Percentiles rank a stretch among this genome's conserved stretches.
Evolutionary conservation across 139 green algal species (phyloP).

Genomic region (Coccomyxa sp.): DNA sequence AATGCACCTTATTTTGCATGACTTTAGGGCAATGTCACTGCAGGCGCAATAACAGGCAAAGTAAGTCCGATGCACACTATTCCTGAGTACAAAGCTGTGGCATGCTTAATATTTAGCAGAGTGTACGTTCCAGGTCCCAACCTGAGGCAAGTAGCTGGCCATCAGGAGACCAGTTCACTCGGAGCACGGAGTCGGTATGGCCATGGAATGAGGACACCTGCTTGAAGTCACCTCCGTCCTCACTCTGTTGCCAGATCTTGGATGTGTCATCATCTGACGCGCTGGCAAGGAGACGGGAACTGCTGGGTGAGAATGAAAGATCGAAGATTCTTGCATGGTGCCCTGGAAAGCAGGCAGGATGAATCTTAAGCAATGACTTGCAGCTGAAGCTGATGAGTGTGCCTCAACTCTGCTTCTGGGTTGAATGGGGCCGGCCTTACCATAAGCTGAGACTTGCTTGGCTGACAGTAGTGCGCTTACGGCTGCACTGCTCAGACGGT

Average conservation of each 20-base stretch:
- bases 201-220: constrained; percentile 2
- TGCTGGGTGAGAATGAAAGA: not conserved
- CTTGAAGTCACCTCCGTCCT: not conserved
- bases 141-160: constrained; percentile 6
- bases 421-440: too few relatives aligned
- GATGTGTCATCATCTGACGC: constrained; percentile 14
- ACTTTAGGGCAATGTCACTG: too few relatives aligned
- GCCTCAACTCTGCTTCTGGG: too few relatives aligned
- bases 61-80: too few relatives aligned
- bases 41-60: too few relatives aligned
- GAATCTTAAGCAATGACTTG: not conserved
- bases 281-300: not conserved
- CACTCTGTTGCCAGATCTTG: constrained; percentile 5
- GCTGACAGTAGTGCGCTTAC: too few relatives aligned
- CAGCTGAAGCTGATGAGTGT: not conserved
- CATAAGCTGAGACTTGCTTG: too few relatives aligned
- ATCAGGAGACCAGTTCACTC: not conserved
- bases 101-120: too few relatives aligned
- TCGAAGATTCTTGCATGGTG: constrained; percentile 18
- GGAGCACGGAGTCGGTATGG: constrained; percentile 16
- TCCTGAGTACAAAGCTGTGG: too few relatives aligned
- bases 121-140: not conserved
- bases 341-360: not conserved
- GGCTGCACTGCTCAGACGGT: too few relatives aligned
- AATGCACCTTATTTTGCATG: too few relatives aligned